phyloP scores from a whole-genome alignment of 2,329 filamentous ascomycete genomes.

The Tolypocladium tropicale region DNA sequence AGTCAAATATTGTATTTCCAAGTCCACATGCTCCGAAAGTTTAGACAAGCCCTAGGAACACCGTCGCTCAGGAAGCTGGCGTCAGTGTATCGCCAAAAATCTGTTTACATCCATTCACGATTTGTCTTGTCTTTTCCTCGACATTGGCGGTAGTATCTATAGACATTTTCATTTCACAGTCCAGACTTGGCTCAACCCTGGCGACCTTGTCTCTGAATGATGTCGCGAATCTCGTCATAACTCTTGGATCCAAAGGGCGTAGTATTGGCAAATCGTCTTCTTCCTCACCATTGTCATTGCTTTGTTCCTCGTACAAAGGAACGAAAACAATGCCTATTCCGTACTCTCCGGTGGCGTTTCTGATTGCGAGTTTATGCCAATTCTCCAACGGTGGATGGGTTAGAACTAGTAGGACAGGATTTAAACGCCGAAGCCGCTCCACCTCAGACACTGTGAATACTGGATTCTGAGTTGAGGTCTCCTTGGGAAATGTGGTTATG shows the following conservation, averaged over 20 bases:
- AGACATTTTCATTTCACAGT: not conserved
- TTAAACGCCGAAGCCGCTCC: not conserved
- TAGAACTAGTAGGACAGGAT: not conserved
- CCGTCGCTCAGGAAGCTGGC: not conserved
- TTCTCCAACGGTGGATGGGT: not conserved
- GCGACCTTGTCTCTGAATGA: not conserved
- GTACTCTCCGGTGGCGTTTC: not conserved
- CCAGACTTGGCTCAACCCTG: not conserved
- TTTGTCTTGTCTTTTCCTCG: not conserved
- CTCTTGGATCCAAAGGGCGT: not conserved
- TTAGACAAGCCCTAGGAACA: too few species aligned
- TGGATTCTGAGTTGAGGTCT: not conserved
- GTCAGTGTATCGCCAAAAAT: not conserved
- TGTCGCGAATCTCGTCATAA: not conserved
- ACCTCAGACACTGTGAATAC: not conserved
- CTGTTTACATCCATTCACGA: not conserved
- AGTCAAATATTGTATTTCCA: too few species aligned
- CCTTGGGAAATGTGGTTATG: not conserved
- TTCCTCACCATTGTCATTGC: not conserved
- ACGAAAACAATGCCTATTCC: not conserved
- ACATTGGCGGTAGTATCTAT: not conserved
- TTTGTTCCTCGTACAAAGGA: not conserved
- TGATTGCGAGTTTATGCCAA: not conserved
- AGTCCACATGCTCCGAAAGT: too few species aligned
- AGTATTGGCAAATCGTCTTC: not conserved